Evolutionary conservation across 495 filamentous ascomycete species (phyloP).

Genomic region (Penicillium silybi): DNA sequence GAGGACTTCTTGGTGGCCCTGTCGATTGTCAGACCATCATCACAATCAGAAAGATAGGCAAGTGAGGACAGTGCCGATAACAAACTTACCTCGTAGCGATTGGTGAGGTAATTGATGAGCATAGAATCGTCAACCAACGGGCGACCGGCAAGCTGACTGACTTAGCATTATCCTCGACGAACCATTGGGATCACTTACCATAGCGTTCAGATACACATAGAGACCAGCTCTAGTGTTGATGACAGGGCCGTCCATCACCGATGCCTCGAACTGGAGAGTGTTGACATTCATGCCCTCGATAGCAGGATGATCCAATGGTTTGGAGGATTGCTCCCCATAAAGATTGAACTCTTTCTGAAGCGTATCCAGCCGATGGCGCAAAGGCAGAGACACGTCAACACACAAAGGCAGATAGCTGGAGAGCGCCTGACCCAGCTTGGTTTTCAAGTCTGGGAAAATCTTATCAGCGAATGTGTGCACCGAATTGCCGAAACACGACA

Average conservation of each 20-base stretch:
- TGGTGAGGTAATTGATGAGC: constrained; percentile 73
- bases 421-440: constrained; percentile 39
- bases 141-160: constrained; percentile 66
- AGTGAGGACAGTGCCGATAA: constrained; percentile 4
- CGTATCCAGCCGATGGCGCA: constrained; percentile 39
- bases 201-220: constrained; percentile 86
- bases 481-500: background rate
- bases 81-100: constrained; percentile 66
- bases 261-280: constrained; percentile 46
- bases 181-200: constrained; percentile 49
- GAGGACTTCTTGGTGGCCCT: constrained; percentile 73
- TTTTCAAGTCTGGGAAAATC: constrained; percentile 27
- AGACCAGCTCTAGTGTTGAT: constrained; percentile 82
- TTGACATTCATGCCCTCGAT: constrained; percentile 44
- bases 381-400: constrained; percentile 35
- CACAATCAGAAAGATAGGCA: background rate
- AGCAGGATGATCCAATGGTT: constrained; percentile 33
- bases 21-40: background rate
- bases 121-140: constrained; percentile 79
- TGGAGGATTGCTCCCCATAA: constrained; percentile 34
- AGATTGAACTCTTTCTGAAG: constrained; percentile 46
- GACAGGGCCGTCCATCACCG: constrained; percentile 61
- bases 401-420: constrained; percentile 42
- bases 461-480: background rate
- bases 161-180: constrained; percentile 27